Base-by-base conservation (phyloP, 2,329 filamentous ascomycete species). In the Cladosporium cucumerinum region DNA sequence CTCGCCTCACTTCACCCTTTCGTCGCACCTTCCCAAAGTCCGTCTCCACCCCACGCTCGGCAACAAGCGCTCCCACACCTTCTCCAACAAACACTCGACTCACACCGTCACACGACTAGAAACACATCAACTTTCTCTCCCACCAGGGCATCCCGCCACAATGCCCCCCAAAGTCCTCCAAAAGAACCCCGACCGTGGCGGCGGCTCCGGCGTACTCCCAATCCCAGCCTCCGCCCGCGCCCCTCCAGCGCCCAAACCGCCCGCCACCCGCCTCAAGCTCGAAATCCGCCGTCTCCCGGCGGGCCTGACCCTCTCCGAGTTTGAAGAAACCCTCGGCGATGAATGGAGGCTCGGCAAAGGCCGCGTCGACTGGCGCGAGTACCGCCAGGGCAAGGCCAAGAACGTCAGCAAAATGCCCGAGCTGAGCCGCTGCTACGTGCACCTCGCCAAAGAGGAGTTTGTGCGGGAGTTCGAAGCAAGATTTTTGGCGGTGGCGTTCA, bases 401-500 rank as follows among this genome's bases (percentile, higher is more conserved):
- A 94, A 90, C 70, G 86, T 89, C n/a, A 89, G 93, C 39, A 97
- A 97, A 77, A 87, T 90, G 30, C 96, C 94, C 1, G 85, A 85
- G 59, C 93, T 93, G 6, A 87, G 91, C 11, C 86, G 92, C 70
- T 92, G 89, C 64, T 96, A 97, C 73, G 77, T 98, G 12, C 92
- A 94, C 75, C 82, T 98, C 57, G 85, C 86, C n/a, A 89, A 87
- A 70, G 86, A 87, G 69, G 85, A 88, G 60, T 81, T 91, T 66
- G 84, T 96, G 58, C 76, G 85, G 16, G 76, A 82, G 3, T 84
- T 99, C 5, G 87, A 88, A 46, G 88, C 93, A 23, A 81, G 82
- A 39, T 88, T 98, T 54, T 88, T 90, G 64, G 80, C 82, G 65
- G 82, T 86, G 2, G 82, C 83, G 0, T 96, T 96, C 83, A 86